Percentiles rank a stretch among this genome's conserved stretches.
Evolutionary conservation across 306 rosid species (phyloP).

Genomic region (Gillenia trifoliata): DNA sequence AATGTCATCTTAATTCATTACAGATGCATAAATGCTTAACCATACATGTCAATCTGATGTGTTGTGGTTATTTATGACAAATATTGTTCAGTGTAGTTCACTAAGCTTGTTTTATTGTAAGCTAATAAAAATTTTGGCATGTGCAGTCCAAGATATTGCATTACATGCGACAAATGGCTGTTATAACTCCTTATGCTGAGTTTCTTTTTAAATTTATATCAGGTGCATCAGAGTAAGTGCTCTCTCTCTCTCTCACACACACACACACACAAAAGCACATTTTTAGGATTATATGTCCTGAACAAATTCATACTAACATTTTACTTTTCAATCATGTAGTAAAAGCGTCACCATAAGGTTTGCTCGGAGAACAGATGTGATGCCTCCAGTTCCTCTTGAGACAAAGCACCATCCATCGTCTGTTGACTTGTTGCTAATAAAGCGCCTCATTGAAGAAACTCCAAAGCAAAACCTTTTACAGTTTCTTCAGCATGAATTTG

Average conservation of each 20-base stretch:
- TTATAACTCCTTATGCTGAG: constrained; percentile 67
- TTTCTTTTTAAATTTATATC: constrained; percentile 79
- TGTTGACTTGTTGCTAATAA: constrained; percentile 81
- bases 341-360: constrained; percentile 80
- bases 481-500: constrained; percentile 93
- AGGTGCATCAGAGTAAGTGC: constrained; percentile 67
- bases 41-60: not conserved
- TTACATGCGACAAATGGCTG: constrained; percentile 95
- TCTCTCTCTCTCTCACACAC: constrained; percentile 24
- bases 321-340: constrained; percentile 42
- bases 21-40: constrained; percentile 5
- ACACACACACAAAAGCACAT: not conserved
- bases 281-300: constrained; percentile 7
- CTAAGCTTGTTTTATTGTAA: constrained; percentile 2
- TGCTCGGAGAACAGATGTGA: constrained; percentile 92
- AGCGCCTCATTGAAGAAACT: constrained; percentile 82
- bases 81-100: not conserved
- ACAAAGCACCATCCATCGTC: constrained; percentile 97
- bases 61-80: constrained; percentile 13
- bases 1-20: constrained; percentile 9
- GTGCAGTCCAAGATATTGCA: constrained; percentile 92
- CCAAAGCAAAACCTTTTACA: constrained; percentile 78
- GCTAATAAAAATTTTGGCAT: constrained; percentile 24
- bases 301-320: constrained; percentile 10
- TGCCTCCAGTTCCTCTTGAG: constrained; percentile 93